These are phyloP conservation scores for Mycocentrospora acerina DNA, from an alignment of 2,329 filamentous ascomycete genomes.

Conservation along the genomic window DNA sequence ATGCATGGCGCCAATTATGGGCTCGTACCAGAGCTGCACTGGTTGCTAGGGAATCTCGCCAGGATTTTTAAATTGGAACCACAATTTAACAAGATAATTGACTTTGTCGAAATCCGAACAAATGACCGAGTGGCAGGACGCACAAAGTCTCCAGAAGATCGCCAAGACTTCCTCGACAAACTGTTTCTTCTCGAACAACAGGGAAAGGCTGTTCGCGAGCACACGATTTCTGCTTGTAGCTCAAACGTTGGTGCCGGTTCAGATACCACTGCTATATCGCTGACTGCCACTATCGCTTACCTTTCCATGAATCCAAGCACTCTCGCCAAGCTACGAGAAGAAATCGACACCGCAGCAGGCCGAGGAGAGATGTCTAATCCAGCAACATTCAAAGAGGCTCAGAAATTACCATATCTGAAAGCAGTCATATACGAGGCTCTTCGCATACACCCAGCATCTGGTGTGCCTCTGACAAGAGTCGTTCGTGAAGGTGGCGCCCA, in stretches of 20 bases:
- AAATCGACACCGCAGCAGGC: constrained; percentile 16
- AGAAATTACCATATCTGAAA: constrained; percentile 48
- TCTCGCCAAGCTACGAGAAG: constrained; percentile 17
- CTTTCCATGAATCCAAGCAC: constrained; percentile 41
- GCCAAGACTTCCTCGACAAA: constrained; percentile 13
- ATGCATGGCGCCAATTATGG: constrained; percentile 1
- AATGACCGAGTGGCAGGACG: constrained; percentile 7
- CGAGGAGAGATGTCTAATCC: constrained; percentile 15
- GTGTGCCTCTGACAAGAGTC: constrained; percentile 42
- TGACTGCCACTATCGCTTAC: constrained; percentile 50
- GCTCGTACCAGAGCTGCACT: constrained; percentile 8
- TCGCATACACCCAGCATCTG: constrained; percentile 47
- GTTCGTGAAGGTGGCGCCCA: constrained; percentile 32
- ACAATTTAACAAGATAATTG: not conserved
- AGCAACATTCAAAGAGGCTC: constrained; percentile 23
- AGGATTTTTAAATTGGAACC: too few relatives aligned
- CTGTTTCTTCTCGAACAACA: constrained; percentile 11
- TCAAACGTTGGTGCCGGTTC: constrained; percentile 43
- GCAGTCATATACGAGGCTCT: constrained; percentile 49
- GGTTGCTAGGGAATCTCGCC: constrained; percentile 1
- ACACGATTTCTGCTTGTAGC: constrained; percentile 2
- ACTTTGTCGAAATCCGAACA: not conserved
- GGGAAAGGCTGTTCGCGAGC: constrained; percentile 7
- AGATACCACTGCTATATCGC: constrained; percentile 53
- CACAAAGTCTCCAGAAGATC: constrained; percentile 5